These are phyloP conservation scores for Phylloporus rhodoxanthus DNA, from an alignment of 768 basidiomycete species.

Conservation along the genomic window DNA sequence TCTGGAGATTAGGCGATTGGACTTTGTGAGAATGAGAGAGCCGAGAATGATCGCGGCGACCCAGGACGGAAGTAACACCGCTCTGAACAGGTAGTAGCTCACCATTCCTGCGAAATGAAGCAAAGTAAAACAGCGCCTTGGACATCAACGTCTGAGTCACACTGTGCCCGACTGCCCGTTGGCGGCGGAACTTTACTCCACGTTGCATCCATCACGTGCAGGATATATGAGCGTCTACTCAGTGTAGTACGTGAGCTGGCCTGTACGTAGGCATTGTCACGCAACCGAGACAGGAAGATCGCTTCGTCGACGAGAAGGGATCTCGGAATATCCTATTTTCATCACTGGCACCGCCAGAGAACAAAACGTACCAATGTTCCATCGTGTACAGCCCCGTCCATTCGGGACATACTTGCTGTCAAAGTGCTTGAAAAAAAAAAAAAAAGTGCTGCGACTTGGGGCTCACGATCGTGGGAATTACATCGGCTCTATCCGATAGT, in stretches of 20 bases:
- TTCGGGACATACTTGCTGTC: too few species aligned
- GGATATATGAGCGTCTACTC: not conserved
- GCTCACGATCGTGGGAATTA: not conserved
- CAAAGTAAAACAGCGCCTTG: constrained; percentile 19
- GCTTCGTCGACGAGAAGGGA: not conserved
- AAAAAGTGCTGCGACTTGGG: not conserved
- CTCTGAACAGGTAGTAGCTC: constrained; percentile 18
- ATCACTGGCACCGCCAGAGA: not conserved
- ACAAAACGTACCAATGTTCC: constrained; percentile 7
- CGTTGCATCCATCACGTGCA: not conserved
- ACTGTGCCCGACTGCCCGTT: constrained; percentile 15
- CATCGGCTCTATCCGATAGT: not conserved
- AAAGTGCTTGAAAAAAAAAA: too few species aligned
- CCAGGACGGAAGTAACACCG: constrained; percentile 17
- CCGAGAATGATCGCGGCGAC: constrained; percentile 20
- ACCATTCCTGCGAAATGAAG: constrained; percentile 24
- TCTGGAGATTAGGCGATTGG: constrained; percentile 18
- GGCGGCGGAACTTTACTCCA: constrained; percentile 16
- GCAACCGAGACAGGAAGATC: not conserved
- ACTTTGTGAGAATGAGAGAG: constrained; percentile 15
- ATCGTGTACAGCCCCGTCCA: constrained; percentile 14
- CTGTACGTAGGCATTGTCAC: not conserved
- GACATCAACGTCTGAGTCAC: constrained; percentile 4
- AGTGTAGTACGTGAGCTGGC: too few species aligned
- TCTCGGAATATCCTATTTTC: not conserved